Base-by-base conservation (phyloP, 192 early-diverging fungal genomes). In the Irineochytrium annulatum region DNA sequence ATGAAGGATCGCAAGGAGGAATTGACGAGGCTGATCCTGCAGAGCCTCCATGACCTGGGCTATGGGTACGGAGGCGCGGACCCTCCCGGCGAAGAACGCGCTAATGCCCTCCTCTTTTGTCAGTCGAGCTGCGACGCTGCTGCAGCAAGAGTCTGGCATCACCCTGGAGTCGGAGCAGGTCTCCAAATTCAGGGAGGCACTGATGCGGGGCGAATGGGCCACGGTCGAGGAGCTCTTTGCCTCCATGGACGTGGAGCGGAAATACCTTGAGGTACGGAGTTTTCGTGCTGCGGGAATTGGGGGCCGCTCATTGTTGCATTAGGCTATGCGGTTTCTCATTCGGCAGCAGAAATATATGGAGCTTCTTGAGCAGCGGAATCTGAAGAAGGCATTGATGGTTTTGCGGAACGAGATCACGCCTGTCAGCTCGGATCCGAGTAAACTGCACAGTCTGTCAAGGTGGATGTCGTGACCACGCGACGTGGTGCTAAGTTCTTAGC, bases 261-360 rank as follows among this genome's bases (percentile, higher is more conserved):
- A 58, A 53, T 77, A 34, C 5, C 43, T 68, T 19, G 20, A 28
- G 2, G 33, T 30, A 17, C 27, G 66, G n/a, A 30, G 28, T 53
- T 66, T 37, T 49, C 33, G 13, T 1, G 6, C 17, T 6, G 34
- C 39, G 62, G 41, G 33, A 63, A 19, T 29, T 14, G 19, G 16
- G 24, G 54, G 30, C 17, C 24, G 13, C 59, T 27, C 19, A 52
- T 49, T 3, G 16, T 11, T 17, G 51, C 11, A 30, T 20, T 20
- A 63, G 59, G 39, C 22, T 37, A 81, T 86, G 27, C 72, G 67
- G 58, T 94, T 95, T 65, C 72, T 92, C 28, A 79, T 95, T 52
- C 77, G 90, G 48, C 75, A 88, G 44, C 97, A 99, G 79, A 91
- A 93, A 67, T 99, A 86, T 60, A 69, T 97, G 27, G 97, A 99